Percentiles rank a stretch among this genome's conserved stretches.
These are phyloP conservation scores for Ceratocystis cacaofunesta DNA, from an alignment of 2,329 filamentous ascomycete genomes.

Conservation along the genomic window DNA sequence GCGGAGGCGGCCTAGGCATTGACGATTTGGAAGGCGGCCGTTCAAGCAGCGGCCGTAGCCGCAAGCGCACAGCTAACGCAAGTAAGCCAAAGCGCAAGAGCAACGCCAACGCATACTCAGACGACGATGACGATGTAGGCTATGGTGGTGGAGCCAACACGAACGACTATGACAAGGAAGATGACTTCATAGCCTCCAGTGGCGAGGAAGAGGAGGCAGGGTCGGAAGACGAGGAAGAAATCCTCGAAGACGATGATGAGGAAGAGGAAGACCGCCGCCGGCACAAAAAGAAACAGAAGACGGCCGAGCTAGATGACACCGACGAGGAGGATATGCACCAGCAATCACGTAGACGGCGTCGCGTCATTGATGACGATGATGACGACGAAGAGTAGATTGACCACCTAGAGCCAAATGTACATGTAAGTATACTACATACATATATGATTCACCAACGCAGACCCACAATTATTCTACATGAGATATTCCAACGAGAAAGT, in stretches of 20 bases:
- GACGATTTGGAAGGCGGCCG: constrained; percentile 51
- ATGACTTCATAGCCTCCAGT: constrained; percentile 62
- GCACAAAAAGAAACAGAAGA: constrained; percentile 37
- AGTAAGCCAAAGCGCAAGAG: constrained; percentile 39
- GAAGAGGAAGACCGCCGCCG: constrained; percentile 24
- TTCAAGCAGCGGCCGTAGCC: constrained; percentile 33
- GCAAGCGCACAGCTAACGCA: constrained; percentile 37
- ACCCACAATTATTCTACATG: background rate
- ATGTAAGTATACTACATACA: background rate
- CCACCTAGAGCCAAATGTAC: background rate
- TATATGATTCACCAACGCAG: background rate
- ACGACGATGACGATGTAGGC: constrained; percentile 60
- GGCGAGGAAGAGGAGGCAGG: constrained; percentile 54
- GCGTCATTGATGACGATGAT: constrained; percentile 46
- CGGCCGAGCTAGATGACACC: constrained; percentile 30
- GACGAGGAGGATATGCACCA: constrained; percentile 41
- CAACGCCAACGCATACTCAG: constrained; percentile 25
- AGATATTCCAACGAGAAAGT: background rate
- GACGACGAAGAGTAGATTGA: constrained; percentile 31
- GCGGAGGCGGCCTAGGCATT: constrained; percentile 47
- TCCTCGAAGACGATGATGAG: constrained; percentile 36
- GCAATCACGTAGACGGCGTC: constrained; percentile 37
- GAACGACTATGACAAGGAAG: constrained; percentile 64
- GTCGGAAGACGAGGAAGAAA: constrained; percentile 50
- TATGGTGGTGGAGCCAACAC: constrained; percentile 46